A percentile compares a stretch with the other conserved stretches of the same genome.
Conservation (phyloP, 305 asterid genomes). For the Caryopteris hybrid region DNA sequence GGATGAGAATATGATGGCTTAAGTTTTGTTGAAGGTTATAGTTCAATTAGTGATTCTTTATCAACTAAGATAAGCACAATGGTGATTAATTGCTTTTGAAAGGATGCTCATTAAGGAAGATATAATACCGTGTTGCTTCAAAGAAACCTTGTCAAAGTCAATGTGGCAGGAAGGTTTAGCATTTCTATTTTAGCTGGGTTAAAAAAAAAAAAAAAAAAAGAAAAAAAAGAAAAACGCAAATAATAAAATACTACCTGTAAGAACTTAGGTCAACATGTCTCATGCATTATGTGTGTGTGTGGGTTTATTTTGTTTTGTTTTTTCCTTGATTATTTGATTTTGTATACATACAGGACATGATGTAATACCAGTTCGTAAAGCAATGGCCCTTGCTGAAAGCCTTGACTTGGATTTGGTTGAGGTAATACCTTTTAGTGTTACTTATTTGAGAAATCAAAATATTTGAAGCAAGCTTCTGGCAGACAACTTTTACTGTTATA, state of each 20-base stretch:
- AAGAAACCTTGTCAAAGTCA: not conserved
- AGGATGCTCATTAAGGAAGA: not conserved
- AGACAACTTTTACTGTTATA: not conserved
- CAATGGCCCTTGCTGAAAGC: slow-evolving; percentile 52
- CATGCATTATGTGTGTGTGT: not conserved
- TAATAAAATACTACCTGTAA: not conserved
- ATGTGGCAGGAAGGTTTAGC: too few relatives aligned
- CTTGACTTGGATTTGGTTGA: slow-evolving; percentile 76
- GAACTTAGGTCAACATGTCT: not conserved
- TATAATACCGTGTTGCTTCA: not conserved
- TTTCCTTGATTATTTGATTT: slow-evolving; percentile 1
- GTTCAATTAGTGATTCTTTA: not conserved
- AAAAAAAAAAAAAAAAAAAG: too few relatives aligned
- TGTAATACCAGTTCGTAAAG: slow-evolving; percentile 46
- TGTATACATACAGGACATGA: slow-evolving; percentile 49
- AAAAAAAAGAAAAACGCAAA: not conserved
- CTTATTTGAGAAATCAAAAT: not conserved
- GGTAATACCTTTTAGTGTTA: slow-evolving; percentile 35
- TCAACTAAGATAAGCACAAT: not conserved
- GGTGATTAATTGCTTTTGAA: not conserved
- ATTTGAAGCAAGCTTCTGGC: slow-evolving; percentile 4
- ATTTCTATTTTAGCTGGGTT: not conserved
- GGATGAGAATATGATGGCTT: not conserved
- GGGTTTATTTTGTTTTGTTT: not conserved
- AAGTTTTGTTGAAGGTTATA: not conserved